phyloP scores from a whole-genome alignment of 331 rosid genomes.

The Pyracantha coccinea region DNA sequence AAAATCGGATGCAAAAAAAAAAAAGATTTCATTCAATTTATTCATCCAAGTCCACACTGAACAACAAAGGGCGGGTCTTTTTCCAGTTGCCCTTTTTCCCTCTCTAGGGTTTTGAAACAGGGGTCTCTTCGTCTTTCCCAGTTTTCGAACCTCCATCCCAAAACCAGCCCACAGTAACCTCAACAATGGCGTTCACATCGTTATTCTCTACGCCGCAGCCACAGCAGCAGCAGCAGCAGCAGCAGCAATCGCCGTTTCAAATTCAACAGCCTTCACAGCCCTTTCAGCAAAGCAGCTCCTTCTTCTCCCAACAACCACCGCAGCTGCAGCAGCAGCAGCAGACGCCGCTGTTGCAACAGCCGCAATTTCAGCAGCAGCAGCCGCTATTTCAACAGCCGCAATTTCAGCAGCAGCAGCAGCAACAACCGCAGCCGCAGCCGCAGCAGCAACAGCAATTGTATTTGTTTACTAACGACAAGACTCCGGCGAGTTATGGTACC shows the following conservation, averaged over 20 bases:
- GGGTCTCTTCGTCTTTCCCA: conserved; percentile 1
- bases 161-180: background rate
- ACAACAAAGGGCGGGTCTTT: background rate
- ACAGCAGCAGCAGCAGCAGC: conserved; percentile 43
- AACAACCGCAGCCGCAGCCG: conserved; percentile 34
- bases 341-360: background rate
- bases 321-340: conserved; percentile 20
- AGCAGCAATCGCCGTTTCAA: conserved; percentile 33
- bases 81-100: conserved; percentile 10
- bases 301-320: conserved; percentile 24
- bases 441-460: conserved; percentile 52
- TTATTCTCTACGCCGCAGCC: conserved; percentile 65
- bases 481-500: conserved; percentile 75
- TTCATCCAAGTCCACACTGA: background rate
- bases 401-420: conserved; percentile 22
- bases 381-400: conserved; percentile 27
- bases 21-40: background rate
- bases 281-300: conserved; percentile 16
- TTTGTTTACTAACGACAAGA: conserved; percentile 61
- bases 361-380: conserved; percentile 43
- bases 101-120: conserved; percentile 63
- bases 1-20: background rate
- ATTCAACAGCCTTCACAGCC: conserved; percentile 12
- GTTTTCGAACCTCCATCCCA: conserved; percentile 1
- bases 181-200: conserved; percentile 56